phyloP scores from a whole-genome alignment of 176 grass and related monocot genomes.

The Tillandsia fasciculata region DNA sequence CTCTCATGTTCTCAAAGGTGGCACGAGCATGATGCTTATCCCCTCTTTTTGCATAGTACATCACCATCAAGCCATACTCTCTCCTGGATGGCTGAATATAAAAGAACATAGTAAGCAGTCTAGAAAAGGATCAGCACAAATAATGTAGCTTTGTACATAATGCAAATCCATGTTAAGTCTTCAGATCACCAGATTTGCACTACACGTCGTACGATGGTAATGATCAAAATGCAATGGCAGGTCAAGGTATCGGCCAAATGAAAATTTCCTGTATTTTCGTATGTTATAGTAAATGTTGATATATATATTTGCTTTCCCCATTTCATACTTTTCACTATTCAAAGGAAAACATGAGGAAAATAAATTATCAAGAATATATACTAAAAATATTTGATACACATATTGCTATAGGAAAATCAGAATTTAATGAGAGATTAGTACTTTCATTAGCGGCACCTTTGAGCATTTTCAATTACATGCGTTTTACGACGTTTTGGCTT shows the following conservation, averaged over 20 bases:
- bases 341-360: background rate
- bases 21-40: slow-evolving; percentile 98
- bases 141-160: background rate
- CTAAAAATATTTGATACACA: too few species aligned
- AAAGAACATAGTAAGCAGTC: slow-evolving; percentile 14
- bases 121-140: background rate
- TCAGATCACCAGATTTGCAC: background rate
- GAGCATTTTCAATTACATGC: background rate
- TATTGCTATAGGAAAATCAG: background rate
- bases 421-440: background rate
- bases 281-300: too few species aligned
- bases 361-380: background rate
- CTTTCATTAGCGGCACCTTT: background rate
- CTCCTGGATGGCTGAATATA: slow-evolving; percentile 72
- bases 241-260: too few species aligned
- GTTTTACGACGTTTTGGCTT: background rate
- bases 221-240: background rate
- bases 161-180: background rate
- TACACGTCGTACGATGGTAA: background rate
- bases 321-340: too few species aligned
- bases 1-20: slow-evolving; percentile 96
- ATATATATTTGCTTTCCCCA: too few species aligned
- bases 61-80: slow-evolving; percentile 82
- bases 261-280: too few species aligned
- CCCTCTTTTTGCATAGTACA: slow-evolving; percentile 95